Evolutionary conservation across 2,329 filamentous ascomycete species (phyloP).

Genomic region (Fusarium sp.): DNA sequence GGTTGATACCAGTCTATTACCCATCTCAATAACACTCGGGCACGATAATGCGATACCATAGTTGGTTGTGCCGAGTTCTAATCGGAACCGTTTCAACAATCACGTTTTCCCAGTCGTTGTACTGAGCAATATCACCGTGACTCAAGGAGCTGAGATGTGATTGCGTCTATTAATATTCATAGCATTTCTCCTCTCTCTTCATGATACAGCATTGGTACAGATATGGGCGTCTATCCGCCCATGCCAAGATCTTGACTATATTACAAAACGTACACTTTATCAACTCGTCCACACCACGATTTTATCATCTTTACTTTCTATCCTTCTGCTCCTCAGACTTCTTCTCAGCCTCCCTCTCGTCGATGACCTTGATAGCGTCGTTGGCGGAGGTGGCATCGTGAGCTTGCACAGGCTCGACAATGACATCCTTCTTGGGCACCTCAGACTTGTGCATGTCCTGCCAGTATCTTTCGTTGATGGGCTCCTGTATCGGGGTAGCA

Average conservation of each 20-base stretch:
- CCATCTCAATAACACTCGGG: slow-evolving; percentile 35
- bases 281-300: slow-evolving; percentile 7
- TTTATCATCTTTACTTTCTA: slow-evolving; percentile 4
- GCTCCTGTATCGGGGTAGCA: slow-evolving; percentile 24
- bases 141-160: slow-evolving; percentile 40
- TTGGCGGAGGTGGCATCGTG: slow-evolving; percentile 50
- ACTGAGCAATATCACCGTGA: background rate
- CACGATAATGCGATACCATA: slow-evolving; percentile 28
- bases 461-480: slow-evolving; percentile 15
- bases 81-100: background rate
- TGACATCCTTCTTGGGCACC: slow-evolving; percentile 27
- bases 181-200: slow-evolving; percentile 33
- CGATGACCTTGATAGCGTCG: slow-evolving; percentile 34
- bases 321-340: slow-evolving; percentile 27
- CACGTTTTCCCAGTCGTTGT: too few relatives aligned
- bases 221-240: slow-evolving; percentile 28
- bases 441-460: slow-evolving; percentile 26
- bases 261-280: slow-evolving; percentile 40
- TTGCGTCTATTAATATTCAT: slow-evolving; percentile 43
- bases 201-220: slow-evolving; percentile 46
- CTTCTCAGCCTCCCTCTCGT: slow-evolving; percentile 29
- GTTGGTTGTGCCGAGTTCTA: background rate
- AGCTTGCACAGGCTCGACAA: slow-evolving; percentile 21
- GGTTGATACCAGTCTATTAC: slow-evolving; percentile 40
- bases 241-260: slow-evolving; percentile 32